Conservation (phyloP, 2,329 filamentous ascomycete species). For the Clarireedia monteithiana region DNA sequence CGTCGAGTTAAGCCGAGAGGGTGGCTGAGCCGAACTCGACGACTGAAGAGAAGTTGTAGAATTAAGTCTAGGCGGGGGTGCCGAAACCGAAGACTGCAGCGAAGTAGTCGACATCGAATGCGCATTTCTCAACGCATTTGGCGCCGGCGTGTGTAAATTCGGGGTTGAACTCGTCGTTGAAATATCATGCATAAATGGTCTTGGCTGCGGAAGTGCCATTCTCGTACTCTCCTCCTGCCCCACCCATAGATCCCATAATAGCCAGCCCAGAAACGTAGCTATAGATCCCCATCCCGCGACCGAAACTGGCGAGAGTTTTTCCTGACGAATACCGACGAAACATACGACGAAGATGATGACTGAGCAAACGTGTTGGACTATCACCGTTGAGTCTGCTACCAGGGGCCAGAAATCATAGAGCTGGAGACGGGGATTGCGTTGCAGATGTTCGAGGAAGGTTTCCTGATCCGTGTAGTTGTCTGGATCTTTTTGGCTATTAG, state of each 20-base stretch:
- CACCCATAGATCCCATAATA: constrained; percentile 87
- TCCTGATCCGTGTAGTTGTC: constrained; percentile 98
- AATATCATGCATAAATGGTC: constrained; percentile 13
- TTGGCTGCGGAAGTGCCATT: constrained; percentile 9
- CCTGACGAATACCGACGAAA: constrained; percentile 83
- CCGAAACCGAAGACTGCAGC: constrained; percentile 25
- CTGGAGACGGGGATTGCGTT: constrained; percentile 85
- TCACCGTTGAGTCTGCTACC: constrained; percentile 89
- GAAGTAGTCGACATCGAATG: constrained; percentile 5
- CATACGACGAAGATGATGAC: constrained; percentile 92
- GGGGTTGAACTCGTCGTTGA: constrained; percentile 24
- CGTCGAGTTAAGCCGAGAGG: too few species aligned
- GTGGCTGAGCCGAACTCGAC: too few species aligned
- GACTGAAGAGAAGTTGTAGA: too few species aligned
- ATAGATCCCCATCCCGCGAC: constrained; percentile 80
- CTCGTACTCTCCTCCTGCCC: constrained; percentile 51
- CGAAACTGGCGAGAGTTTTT: constrained; percentile 81
- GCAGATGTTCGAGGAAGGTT: constrained; percentile 92
- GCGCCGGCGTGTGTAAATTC: constrained; percentile 14
- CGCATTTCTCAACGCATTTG: background rate
- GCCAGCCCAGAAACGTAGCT: constrained; percentile 79
- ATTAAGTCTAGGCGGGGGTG: constrained; percentile 29
- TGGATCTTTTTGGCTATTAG: constrained; percentile 53
- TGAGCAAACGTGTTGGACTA: constrained; percentile 93
- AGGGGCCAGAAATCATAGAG: constrained; percentile 98